Evolutionary conservation across 2,329 filamentous ascomycete genomes (phyloP), one percentile per base, ranked within the genome.

Genomic region (Arthroderma uncinatum): DNA sequence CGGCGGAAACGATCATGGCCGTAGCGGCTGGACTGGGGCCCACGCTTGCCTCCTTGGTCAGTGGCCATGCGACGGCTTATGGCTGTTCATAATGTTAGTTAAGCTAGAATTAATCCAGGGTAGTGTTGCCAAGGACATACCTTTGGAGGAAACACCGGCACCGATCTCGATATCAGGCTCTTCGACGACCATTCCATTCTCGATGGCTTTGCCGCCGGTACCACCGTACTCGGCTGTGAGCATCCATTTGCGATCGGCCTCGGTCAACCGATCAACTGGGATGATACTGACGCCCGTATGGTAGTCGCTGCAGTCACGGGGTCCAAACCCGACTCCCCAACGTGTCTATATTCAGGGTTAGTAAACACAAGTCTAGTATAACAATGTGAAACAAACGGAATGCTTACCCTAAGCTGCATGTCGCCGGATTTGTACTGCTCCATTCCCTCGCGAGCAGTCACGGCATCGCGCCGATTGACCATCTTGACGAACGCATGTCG

Each of bases 401-500:
- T 54, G 68, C 83, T 75, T 78, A 87, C 84, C 64, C 86, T 81
- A 56, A 89, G 82, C 62, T 89, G 82, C 64, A 87, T 81, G 54
- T 89, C 86, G 4, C 85, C 79, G 59, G 84, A 81, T 62, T 86
- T 83, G 60, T 83, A 82, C 55, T 83, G 84, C 70, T 96, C 91
- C 84, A 97, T 95, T 54, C 84, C 88, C 37, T 86, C 82, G 69
- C 94, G 94, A 54, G 93, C 93, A 61, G 71, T 77, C 59, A 95
- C 80, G 12, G 93, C 92, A 71, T 95, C 89, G 61, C 83, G 80
- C 37, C 94, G 89, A 62, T 83, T 93, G 63, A 93, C 82, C 93
- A 98, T 98, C 75, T 98, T 98, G 67, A 98, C 92, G 70, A 98
- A 98, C 4, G 93, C 93, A 72, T 98, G 93, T 16, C 93, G 87